Evolutionary conservation across 306 rosid species (phyloP), one percentile per base, ranked within the genome.

Genomic region (Leucaena leucocephala): DNA sequence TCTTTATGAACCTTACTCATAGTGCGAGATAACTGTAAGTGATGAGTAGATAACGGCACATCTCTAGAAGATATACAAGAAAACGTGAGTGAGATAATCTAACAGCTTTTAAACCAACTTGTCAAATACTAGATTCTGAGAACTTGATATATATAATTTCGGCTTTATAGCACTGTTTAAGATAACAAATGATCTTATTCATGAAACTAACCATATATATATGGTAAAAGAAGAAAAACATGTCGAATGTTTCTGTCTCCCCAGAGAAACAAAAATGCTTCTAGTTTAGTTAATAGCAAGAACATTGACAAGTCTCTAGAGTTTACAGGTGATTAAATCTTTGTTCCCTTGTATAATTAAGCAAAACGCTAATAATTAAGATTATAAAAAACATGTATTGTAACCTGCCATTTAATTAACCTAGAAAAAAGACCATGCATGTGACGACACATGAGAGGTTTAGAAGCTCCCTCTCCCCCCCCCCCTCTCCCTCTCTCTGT

Each of bases 351-450:
- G 27, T 27, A 10, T 54, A 54, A 27, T 27, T 54, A 42, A 50
- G 72, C 75, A 70, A 71, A 71, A 78, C 58, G 67, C 57, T 80
- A 66, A 17, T 15, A 27, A 27, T 27, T 50, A n/a, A 16, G 74
- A 40, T 83, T 33, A 19, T 9, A 69, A 75, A 83, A 78, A 42
- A 68, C 48, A 46, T 74, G 33, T 80, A 63, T 57, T 76, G 38
- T 80, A 68, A 33, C 27, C 59, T 82, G 88, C 85, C 6, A 16
- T 54, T 54, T 78, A 49, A 76, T 63, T 82, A 76, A 71, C 77
- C 74, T 68, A 66, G 77, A 76, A 70, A 80, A 5, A n/a, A 45
- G 78, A 59, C 16, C 22, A 76, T 68, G 73, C 91, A 88, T 85
- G 94, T 89, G 90, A 80, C 27, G 27, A n/a, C n/a, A n/a, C n/a